These are phyloP conservation scores for Nemophila menziesii DNA, from an alignment of 257 asterid genomes.

Conservation along the genomic window DNA sequence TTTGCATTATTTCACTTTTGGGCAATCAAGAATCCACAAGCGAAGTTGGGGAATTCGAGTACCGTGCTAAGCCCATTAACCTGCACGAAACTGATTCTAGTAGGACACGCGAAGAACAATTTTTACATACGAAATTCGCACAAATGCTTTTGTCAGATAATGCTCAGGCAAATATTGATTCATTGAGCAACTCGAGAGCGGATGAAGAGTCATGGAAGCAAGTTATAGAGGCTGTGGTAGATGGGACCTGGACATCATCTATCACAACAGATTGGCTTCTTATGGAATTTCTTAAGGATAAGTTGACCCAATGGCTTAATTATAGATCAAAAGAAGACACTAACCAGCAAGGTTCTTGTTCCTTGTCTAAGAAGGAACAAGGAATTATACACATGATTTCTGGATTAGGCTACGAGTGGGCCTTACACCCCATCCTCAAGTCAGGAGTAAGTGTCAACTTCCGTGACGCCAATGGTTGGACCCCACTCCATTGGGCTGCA, in stretches of 20 bases:
- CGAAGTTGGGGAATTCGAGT: conserved; percentile 79
- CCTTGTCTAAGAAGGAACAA: conserved; percentile 77
- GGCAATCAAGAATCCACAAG: conserved; percentile 83
- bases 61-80: conserved; percentile 37
- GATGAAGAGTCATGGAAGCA: conserved; percentile 58
- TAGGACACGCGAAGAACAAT: conserved; percentile 53
- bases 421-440: conserved; percentile 67
- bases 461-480: conserved; percentile 90
- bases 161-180: conserved; percentile 32
- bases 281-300: conserved; percentile 78
- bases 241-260: conserved; percentile 46
- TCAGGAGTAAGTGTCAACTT: conserved; percentile 68
- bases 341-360: conserved; percentile 24
- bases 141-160: conserved; percentile 64
- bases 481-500: conserved; percentile 99
- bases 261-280: conserved; percentile 69
- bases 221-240: conserved; percentile 46
- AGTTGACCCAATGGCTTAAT: conserved; percentile 62
- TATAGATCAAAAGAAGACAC: conserved; percentile 29
- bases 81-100: conserved; percentile 31
- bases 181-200: conserved; percentile 31
- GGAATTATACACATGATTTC: conserved; percentile 86
- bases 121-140: conserved; percentile 64
- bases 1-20: conserved; percentile 63
- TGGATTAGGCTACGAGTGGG: conserved; percentile 95